Percentiles rank a stretch among this genome's conserved stretches.
phyloP scores from a whole-genome alignment of 2,329 filamentous ascomycete genomes.

The Fusarium ramigenum region DNA sequence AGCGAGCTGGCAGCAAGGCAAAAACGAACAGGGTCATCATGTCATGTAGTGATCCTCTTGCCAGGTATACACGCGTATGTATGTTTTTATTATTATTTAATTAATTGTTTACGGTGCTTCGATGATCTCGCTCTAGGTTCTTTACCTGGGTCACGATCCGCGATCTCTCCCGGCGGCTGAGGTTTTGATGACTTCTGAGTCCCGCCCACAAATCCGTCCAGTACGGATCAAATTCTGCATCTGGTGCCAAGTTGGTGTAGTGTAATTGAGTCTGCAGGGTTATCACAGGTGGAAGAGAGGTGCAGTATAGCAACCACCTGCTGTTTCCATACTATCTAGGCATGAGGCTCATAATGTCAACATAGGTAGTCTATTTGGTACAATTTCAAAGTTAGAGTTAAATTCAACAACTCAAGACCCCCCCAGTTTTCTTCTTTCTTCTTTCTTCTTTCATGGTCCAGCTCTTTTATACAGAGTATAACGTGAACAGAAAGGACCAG shows the following conservation, averaged over 20 bases:
- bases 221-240: slow-evolving; percentile 34
- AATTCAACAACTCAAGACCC: too few relatives aligned
- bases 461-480: not conserved
- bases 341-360: not conserved
- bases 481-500: not conserved
- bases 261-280: slow-evolving; percentile 36
- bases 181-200: slow-evolving; percentile 13
- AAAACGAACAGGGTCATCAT: slow-evolving; percentile 6
- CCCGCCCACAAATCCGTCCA: slow-evolving; percentile 16
- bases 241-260: slow-evolving; percentile 30
- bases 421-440: not conserved
- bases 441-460: not conserved
- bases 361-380: not conserved
- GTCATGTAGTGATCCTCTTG: not conserved
- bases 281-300: slow-evolving; percentile 29
- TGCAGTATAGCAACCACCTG: slow-evolving; percentile 19
- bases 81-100: not conserved
- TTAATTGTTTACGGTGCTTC: not conserved
- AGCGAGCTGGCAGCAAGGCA: slow-evolving; percentile 20
- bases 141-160: slow-evolving; percentile 6
- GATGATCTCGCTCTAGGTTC: not conserved
- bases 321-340: not conserved
- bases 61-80: not conserved
- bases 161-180: slow-evolving; percentile 20
- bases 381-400: not conserved